These are phyloP conservation scores for Geotrichum restrictum DNA, from an alignment of 1,139 yeast genomes.

Conservation along the genomic window DNA sequence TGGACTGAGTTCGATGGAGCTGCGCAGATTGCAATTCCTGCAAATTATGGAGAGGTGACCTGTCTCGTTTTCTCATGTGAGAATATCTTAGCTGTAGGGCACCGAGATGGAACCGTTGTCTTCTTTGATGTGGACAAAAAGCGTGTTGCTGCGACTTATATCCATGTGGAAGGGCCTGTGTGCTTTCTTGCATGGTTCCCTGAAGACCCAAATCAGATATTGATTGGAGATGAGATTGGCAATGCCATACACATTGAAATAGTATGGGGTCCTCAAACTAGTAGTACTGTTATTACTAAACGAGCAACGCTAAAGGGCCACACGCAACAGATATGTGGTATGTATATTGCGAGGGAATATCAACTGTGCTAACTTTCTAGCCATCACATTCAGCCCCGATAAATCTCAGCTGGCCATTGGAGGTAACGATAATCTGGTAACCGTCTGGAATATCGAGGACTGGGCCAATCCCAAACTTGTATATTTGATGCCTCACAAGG, in stretches of 20 bases:
- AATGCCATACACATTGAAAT: slow-evolving; percentile 45
- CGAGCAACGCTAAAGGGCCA: slow-evolving; percentile 27
- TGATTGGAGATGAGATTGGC: slow-evolving; percentile 71
- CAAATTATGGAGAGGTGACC: slow-evolving; percentile 43
- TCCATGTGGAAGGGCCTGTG: slow-evolving; percentile 43
- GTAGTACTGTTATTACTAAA: slow-evolving; percentile 25
- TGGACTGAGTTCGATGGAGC: slow-evolving; percentile 62
- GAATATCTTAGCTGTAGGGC: slow-evolving; percentile 55
- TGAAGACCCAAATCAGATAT: slow-evolving; percentile 40
- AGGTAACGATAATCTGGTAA: slow-evolving; percentile 67
- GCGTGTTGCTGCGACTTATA: slow-evolving; percentile 31
- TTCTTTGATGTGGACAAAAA: slow-evolving; percentile 39
- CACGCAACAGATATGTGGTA: slow-evolving; percentile 22
- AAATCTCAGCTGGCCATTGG: slow-evolving; percentile 60
- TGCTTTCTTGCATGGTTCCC: slow-evolving; percentile 65
- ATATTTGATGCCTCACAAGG: slow-evolving; percentile 55
- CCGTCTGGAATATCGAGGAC: slow-evolving; percentile 58
- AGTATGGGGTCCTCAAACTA: slow-evolving; percentile 25
- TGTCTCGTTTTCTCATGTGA: slow-evolving; percentile 47
- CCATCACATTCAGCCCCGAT: slow-evolving; percentile 52
- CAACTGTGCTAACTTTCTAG: slow-evolving; percentile 32
- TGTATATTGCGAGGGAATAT: neutral
- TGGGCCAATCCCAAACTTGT: slow-evolving; percentile 44
- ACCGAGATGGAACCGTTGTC: slow-evolving; percentile 49
- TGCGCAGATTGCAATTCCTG: slow-evolving; percentile 21